Evolutionary conservation across 108 stramenopile genomes (phyloP), one percentile per base, ranked within the genome.

Genomic region (Seminavis robusta): DNA sequence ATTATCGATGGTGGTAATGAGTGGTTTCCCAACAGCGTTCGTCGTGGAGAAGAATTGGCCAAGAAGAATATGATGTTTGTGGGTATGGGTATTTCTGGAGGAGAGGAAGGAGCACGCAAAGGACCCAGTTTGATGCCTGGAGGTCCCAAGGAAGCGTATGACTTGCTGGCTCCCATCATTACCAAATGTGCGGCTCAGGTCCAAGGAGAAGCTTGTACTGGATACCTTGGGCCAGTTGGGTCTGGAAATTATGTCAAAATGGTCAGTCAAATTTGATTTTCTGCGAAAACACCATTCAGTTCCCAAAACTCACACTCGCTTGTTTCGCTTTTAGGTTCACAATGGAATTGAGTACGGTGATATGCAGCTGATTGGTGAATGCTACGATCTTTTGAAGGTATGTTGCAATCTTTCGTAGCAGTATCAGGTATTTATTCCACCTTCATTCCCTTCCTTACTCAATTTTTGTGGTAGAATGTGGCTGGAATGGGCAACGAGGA

Each of bases 271-370:
- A 11, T 8, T 37, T 37, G 8, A 37, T 13, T 8, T 37, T 37
- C 13, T 37, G 8, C 10, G 36, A 8, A 37, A 13, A 37, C 13
- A 8, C 13, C 36, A 37, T 37, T 13, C 13, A 37, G 36, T 37
- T 13, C 8, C 36, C 8, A n/a, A n/a, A n/a, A n/a, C n/a, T n/a
- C n/a, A 37, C 13, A 37, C 36, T 37, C 13, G 36, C 36, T 37
- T 37, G 13, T 13, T 13, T 8, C 8, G 36, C 8, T 7, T 83
- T 83, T 81, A 80, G 10, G 57, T 99, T 33, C 98, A 99, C 82
- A 99, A 99, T 73, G 98, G 98, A 24, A 96, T 99, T 59, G 98
- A 99, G 69, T 99, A 99, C 67, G 97, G 95, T 25, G 98, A 99
- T 62, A 99, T 99, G 98, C 97, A 98, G 65, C 74, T 98, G 41